Base-by-base conservation (phyloP, 768 basidiomycete species). In the Agrocybe pediades region DNA sequence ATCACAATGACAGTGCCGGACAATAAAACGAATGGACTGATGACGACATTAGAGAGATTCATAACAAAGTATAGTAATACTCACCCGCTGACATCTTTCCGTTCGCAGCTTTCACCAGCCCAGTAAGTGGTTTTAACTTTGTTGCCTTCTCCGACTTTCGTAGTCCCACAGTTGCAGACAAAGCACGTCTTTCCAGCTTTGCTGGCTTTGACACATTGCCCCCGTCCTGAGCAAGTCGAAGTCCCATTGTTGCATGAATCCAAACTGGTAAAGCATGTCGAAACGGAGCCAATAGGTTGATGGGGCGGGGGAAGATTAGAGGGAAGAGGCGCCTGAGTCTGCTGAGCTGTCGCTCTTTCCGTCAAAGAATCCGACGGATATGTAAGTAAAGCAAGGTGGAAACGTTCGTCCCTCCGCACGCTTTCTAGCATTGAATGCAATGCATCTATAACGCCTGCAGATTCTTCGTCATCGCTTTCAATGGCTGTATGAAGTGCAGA, bases 1-100 rank as follows among this genome's bases (percentile, higher is more conserved):
- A 94, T 69, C 6, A 78, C 78, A 51, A 92, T 68, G 23, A 78
- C 78, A 2, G 87, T 89, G 41, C 92, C 90, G 2, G 82, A 68
- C 44, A 94, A 71, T 45, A 94, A 79, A 15, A 86, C 84, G 58
- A 94, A 93, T 16, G 86, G 83, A 11, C 91, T 93, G 56, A 29
- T 55, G 30, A 11, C 36, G 55, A 9, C 48, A 27, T 59, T 41
- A 53, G 25, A 49, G 55, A 52, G 55, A 30, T 51, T 33, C 43
- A 54, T 21, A 26, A 46, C 21, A 41, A 17, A 41, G 21, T 33
- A 9, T 39, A 25, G 40, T 41, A 36, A 36, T 13, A 83, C 88
- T 56, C 63, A 91, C 91, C 82, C 83, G 75, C 88, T 92, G 44
- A 93, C 71, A 63, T 94, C 92, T 69, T 83, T 85, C 58, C 85